phyloP scores from a whole-genome alignment of 805 yeast genomes.

The Myxozyma geophila region DNA sequence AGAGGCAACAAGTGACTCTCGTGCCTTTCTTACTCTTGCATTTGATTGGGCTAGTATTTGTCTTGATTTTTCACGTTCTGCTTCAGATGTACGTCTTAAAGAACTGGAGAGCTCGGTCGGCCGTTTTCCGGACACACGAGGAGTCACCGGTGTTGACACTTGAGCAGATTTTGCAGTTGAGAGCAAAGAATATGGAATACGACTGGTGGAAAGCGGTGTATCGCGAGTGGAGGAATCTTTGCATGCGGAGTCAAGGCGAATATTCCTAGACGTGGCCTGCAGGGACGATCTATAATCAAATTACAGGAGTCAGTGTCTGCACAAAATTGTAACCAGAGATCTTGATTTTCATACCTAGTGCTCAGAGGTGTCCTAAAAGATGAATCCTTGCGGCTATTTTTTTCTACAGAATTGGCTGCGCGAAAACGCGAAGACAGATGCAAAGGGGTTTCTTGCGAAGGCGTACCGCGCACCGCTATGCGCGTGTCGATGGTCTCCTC shows the following conservation, averaged over 20 bases:
- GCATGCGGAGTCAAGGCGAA: neutral
- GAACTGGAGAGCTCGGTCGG: neutral
- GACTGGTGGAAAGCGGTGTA: neutral
- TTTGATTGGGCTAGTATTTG: constrained; percentile 19
- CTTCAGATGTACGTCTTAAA: neutral
- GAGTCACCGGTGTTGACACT: neutral
- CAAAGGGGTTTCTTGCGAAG: neutral
- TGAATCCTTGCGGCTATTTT: neutral
- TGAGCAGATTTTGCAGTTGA: constrained; percentile 1
- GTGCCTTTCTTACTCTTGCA: constrained; percentile 17
- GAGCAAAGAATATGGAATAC: neutral
- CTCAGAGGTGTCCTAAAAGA: neutral
- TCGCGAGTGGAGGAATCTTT: neutral
- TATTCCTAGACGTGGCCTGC: neutral
- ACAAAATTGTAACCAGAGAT: no score
- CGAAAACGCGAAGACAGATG: neutral
- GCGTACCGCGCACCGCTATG: constrained; percentile 6
- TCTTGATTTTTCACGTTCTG: constrained; percentile 18
- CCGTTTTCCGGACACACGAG: neutral
- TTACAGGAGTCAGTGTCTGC: neutral
- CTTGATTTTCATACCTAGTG: neutral
- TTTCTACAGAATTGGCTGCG: neutral
- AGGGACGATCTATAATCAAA: neutral
- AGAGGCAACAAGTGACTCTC: constrained; percentile 24
- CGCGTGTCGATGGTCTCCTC: neutral